Evolutionary conservation across 2,329 filamentous ascomycete genomes (phyloP).

Genomic region (Colletotrichum nymphaeae): DNA sequence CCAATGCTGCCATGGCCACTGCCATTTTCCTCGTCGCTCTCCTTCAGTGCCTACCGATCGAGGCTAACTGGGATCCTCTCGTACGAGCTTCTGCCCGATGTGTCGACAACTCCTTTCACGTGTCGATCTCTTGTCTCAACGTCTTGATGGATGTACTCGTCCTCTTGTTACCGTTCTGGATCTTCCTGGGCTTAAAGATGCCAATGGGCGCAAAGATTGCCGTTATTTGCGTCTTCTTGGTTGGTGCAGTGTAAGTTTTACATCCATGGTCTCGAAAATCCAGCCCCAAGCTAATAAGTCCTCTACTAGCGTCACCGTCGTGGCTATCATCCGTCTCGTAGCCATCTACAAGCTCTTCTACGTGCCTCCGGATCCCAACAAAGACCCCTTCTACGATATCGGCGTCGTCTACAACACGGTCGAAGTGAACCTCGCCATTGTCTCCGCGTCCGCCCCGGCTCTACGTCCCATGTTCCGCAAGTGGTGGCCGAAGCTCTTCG

Average conservation of each 20-base stretch:
- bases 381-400: constrained; percentile 45
- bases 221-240: constrained; percentile 51
- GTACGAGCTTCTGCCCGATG: constrained; percentile 35
- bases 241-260: constrained; percentile 49
- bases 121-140: constrained; percentile 38
- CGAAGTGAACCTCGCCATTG: constrained; percentile 51
- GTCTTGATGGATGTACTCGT: constrained; percentile 50
- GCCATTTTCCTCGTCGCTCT: constrained; percentile 47
- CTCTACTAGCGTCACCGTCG: constrained; percentile 44
- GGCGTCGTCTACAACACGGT: constrained; percentile 44
- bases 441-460: constrained; percentile 49
- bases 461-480: constrained; percentile 47
- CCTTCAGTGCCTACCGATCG: constrained; percentile 49
- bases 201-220: constrained; percentile 49
- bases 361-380: constrained; percentile 22
- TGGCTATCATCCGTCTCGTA: constrained; percentile 48
- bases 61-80: constrained; percentile 41
- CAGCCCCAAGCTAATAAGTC: neutral
- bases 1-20: constrained; percentile 45
- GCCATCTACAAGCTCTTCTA: constrained; percentile 42
- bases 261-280: neutral
- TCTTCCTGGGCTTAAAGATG: constrained; percentile 54
- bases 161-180: constrained; percentile 50
- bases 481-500: constrained; percentile 49
- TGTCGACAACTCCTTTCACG: constrained; percentile 23